These are phyloP conservation scores for Talaromyces marneffei DNA, from an alignment of 2,329 filamentous ascomycete species.

Conservation along the genomic window DNA sequence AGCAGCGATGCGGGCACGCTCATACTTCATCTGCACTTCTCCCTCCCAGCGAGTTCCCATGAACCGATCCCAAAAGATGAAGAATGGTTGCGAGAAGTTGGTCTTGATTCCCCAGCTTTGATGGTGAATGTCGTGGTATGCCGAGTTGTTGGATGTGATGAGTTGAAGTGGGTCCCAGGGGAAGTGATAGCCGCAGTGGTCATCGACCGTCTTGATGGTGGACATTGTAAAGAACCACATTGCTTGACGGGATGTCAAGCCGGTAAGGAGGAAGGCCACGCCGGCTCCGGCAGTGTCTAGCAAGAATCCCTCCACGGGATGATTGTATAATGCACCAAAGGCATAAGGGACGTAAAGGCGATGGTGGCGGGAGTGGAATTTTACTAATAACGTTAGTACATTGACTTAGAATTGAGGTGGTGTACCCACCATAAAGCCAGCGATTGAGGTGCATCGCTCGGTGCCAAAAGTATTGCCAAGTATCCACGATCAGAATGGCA, in stretches of 20 bases:
- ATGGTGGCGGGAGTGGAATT: slow-evolving; percentile 92
- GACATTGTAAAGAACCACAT: slow-evolving; percentile 86
- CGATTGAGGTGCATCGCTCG: slow-evolving; percentile 96
- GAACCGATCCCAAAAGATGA: slow-evolving; percentile 87
- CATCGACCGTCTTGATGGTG: slow-evolving; percentile 93
- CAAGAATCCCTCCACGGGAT: slow-evolving; percentile 87
- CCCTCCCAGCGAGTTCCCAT: slow-evolving; percentile 80
- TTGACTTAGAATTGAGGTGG: background rate
- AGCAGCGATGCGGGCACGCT: slow-evolving; percentile 50
- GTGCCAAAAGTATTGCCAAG: slow-evolving; percentile 98
- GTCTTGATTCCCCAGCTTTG: slow-evolving; percentile 97
- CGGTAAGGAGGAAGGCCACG: slow-evolving; percentile 71
- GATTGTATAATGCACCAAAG: slow-evolving; percentile 94
- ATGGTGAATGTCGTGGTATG: slow-evolving; percentile 97
- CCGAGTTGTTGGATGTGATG: slow-evolving; percentile 89
- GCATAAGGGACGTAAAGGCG: slow-evolving; percentile 96
- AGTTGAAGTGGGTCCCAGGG: slow-evolving; percentile 92
- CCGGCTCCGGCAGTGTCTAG: slow-evolving; percentile 86
- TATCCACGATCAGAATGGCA: slow-evolving; percentile 75
- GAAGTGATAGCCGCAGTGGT: slow-evolving; percentile 94
- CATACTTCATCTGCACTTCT: slow-evolving; percentile 55
- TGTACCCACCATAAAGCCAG: slow-evolving; percentile 81
- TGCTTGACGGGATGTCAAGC: slow-evolving; percentile 78
- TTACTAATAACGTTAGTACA: slow-evolving; percentile 48
- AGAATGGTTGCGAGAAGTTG: slow-evolving; percentile 51